These are phyloP conservation scores for Coemansia sp. DNA, from an alignment of 192 early-diverging fungal genomes.

Conservation along the genomic window DNA sequence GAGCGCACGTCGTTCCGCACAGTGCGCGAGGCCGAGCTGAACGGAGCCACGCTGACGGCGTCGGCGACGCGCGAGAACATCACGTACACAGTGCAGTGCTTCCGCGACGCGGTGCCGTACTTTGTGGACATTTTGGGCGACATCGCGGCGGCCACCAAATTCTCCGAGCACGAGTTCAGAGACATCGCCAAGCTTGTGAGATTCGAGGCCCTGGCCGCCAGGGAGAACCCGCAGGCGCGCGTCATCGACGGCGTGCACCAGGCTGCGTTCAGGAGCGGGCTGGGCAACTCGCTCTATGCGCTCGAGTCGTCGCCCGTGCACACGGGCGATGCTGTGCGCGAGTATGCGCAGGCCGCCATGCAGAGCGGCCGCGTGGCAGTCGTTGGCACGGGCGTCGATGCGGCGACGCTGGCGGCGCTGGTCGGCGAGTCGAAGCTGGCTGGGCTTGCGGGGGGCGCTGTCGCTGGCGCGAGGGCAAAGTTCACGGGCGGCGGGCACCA, in stretches of 20 bases:
- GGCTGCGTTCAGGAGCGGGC: constrained; percentile 90
- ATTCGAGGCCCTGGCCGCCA: constrained; percentile 69
- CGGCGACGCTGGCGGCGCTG: constrained; percentile 68
- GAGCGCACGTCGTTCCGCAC: constrained; percentile 84
- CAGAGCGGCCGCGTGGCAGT: constrained; percentile 76
- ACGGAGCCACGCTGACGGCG: constrained; percentile 83
- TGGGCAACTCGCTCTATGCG: constrained; percentile 95
- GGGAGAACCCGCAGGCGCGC: constrained; percentile 63
- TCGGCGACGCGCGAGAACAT: constrained; percentile 83
- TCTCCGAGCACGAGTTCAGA: constrained; percentile 84
- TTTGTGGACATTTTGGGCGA: constrained; percentile 85
- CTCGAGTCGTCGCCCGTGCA: constrained; percentile 63
- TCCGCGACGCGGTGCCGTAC: constrained; percentile 80
- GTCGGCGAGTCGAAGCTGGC: constrained; percentile 62
- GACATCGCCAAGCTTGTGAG: constrained; percentile 65
- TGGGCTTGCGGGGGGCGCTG: constrained; percentile 35
- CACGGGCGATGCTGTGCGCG: constrained; percentile 69
- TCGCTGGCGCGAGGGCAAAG: constrained; percentile 52
- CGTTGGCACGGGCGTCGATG: constrained; percentile 82
- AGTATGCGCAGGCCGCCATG: constrained; percentile 74
- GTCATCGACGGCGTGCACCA: constrained; percentile 83
- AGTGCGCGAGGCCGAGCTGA: constrained; percentile 88
- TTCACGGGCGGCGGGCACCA: constrained; percentile 88
- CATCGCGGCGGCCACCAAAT: constrained; percentile 79
- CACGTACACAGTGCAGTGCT: constrained; percentile 86